Percentiles rank a stretch among this genome's conserved stretches.
Evolutionary conservation across 1,139 yeast species (phyloP).

Genomic region (Taiozyma sp.): DNA sequence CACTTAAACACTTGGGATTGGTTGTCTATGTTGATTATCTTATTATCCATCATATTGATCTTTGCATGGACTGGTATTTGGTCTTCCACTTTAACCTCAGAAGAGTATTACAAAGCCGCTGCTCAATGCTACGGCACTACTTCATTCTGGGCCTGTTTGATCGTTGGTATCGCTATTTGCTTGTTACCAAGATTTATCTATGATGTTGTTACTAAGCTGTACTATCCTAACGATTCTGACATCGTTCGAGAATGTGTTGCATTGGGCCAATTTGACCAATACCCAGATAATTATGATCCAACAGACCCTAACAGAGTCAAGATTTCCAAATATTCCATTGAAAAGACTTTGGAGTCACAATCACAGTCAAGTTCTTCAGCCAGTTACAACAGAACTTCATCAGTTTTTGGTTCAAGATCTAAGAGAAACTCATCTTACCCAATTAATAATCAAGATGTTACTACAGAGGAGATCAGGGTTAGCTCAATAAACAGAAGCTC

Average conservation of each 20-base stretch:
- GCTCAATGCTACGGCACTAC: constrained; percentile 67
- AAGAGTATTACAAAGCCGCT: constrained; percentile 76
- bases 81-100: constrained; percentile 56
- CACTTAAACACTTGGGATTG: constrained; percentile 97
- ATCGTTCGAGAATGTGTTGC: constrained; percentile 73
- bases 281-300: constrained; percentile 56
- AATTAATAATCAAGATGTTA: constrained; percentile 19
- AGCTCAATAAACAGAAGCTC: constrained; percentile 26
- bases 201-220: constrained; percentile 59
- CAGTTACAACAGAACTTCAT: constrained; percentile 10
- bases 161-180: constrained; percentile 68
- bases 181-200: constrained; percentile 71
- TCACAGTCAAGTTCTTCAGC: constrained; percentile 9
- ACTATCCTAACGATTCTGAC: constrained; percentile 76
- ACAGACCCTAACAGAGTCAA: constrained; percentile 46
- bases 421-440: constrained; percentile 13
- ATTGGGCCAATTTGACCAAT: constrained; percentile 50
- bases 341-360: constrained; percentile 14
- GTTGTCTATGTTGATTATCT: constrained; percentile 61
- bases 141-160: constrained; percentile 77
- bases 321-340: constrained; percentile 25
- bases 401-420: constrained; percentile 13
- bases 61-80: constrained; percentile 92
- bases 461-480: constrained; percentile 22
- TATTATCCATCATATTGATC: constrained; percentile 61